Evolutionary conservation across 192 early-diverging fungal species (phyloP).

Genomic region (Lobosporangium transversale): DNA sequence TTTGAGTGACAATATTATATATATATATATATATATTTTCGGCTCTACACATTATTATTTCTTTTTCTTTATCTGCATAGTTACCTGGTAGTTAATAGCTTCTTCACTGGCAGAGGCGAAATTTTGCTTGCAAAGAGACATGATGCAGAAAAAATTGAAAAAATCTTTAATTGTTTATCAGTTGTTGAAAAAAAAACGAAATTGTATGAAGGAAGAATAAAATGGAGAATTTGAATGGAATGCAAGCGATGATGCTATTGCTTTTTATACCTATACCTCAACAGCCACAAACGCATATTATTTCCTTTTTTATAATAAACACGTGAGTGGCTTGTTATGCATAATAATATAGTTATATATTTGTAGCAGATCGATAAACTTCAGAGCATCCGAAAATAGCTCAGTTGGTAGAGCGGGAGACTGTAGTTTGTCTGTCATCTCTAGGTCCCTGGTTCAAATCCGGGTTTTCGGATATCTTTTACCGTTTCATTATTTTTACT

Average conservation of each 20-base stretch:
- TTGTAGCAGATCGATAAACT: not conserved
- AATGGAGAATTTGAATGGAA: not conserved
- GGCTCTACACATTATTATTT: too few relatives aligned
- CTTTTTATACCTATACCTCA: not conserved
- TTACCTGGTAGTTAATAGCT: conserved; percentile 62
- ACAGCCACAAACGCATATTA: not conserved
- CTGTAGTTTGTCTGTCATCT: conserved; percentile 66
- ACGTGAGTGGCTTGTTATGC: too few relatives aligned
- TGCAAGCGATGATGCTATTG: not conserved
- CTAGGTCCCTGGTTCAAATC: conserved; percentile 69
- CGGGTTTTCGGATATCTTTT: conserved; percentile 60
- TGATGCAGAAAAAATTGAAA: conserved; percentile 5
- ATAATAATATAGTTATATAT: not conserved
- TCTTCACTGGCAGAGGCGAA: conserved; percentile 61
- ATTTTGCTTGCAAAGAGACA: conserved; percentile 66
- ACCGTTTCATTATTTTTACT: too few relatives aligned
- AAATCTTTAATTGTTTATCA: not conserved
- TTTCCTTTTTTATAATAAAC: too few relatives aligned
- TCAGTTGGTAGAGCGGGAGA: conserved; percentile 78
- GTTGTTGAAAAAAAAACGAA: not conserved
- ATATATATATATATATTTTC: too few relatives aligned
- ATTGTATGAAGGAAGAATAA: not conserved
- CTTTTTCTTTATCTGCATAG: too few relatives aligned
- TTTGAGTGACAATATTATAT: too few relatives aligned
- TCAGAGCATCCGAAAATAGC: conserved; percentile 58